Percentiles rank a stretch among this genome's conserved stretches.
Evolutionary conservation across 1,139 yeast species (phyloP).

Genomic region (Wickerhamomyces sp.): DNA sequence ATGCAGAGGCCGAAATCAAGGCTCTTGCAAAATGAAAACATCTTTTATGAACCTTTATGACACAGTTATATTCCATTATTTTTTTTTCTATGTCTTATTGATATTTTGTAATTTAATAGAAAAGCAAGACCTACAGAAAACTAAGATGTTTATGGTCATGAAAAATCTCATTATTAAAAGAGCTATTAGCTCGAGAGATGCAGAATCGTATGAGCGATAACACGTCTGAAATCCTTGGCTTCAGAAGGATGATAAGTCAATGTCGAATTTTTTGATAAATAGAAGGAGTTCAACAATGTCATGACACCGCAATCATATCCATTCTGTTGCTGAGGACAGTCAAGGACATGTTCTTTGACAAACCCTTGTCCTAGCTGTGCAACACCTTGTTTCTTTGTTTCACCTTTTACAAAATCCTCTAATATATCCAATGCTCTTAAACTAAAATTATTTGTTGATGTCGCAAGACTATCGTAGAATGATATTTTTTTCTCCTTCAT

Average conservation of each 20-base stretch:
- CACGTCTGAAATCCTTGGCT: slow-evolving; percentile 62
- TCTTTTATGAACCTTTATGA: no score
- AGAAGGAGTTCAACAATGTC: slow-evolving; percentile 74
- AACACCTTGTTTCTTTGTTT: slow-evolving; percentile 41
- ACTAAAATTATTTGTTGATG: slow-evolving; percentile 45
- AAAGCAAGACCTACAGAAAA: no score
- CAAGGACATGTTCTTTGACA: slow-evolving; percentile 31
- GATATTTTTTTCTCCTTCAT: slow-evolving; percentile 52
- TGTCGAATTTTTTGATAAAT: slow-evolving; percentile 43
- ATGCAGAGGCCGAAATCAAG: slow-evolving; percentile 37
- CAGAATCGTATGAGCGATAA: slow-evolving; percentile 51
- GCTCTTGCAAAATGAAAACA: slow-evolving; percentile 18
- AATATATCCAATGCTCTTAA: slow-evolving; percentile 50
- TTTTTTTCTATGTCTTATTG: no score
- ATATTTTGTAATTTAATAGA: no score
- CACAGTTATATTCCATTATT: no score
- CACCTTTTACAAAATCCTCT: slow-evolving; percentile 56
- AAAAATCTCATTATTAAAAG: no score
- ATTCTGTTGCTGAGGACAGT: slow-evolving; percentile 82
- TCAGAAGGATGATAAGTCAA: slow-evolving; percentile 63
- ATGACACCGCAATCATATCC: slow-evolving; percentile 97
- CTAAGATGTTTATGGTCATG: no score
- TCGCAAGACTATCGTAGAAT: slow-evolving; percentile 71
- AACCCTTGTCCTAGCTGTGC: slow-evolving; percentile 28
- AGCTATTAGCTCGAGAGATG: not conserved